Percentiles rank a stretch among this genome's conserved stretches.
Evolutionary conservation across 352 stramenopile species (phyloP).

Genomic region (Blastocystis sp.): DNA sequence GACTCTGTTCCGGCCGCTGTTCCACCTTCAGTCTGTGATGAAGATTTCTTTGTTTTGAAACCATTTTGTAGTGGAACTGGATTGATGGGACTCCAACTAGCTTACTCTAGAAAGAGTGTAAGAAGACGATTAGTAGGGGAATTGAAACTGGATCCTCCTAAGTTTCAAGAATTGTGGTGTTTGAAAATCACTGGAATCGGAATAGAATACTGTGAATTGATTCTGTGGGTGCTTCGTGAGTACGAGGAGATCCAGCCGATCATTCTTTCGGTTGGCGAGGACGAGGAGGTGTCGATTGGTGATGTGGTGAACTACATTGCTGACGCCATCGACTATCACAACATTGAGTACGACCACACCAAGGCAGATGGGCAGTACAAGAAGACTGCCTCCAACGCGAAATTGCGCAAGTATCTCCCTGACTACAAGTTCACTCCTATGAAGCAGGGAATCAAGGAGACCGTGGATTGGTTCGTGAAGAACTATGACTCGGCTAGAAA

Average conservation of each 20-base stretch:
- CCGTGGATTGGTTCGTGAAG: conserved; percentile 74
- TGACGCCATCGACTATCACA: conserved; percentile 69
- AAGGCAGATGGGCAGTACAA: conserved; percentile 96
- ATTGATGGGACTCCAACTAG: too few species aligned
- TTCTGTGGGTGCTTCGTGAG: conserved; percentile 76
- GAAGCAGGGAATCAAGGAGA: conserved; percentile 72
- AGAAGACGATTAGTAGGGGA: too few species aligned
- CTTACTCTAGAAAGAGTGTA: too few species aligned
- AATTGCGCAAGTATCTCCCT: conserved; percentile 75
- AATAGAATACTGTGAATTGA: too few species aligned
- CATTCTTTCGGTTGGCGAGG: conserved; percentile 84
- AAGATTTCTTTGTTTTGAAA: too few species aligned
- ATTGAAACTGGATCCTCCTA: too few species aligned
- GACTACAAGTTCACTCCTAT: conserved; percentile 89
- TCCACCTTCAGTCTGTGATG: too few species aligned
- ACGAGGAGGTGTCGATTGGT: conserved; percentile 83
- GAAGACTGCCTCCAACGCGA: conserved; percentile 91
- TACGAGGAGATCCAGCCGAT: conserved; percentile 80
- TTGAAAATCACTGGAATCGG: too few species aligned
- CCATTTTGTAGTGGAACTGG: too few species aligned
- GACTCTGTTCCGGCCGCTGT: too few species aligned
- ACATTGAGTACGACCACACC: conserved; percentile 73
- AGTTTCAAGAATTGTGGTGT: too few species aligned
- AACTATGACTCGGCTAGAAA: conserved; percentile 72
- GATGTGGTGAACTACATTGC: conserved; percentile 77